Conservation (phyloP, 2,329 filamentous ascomycete genomes). For the Gnomoniopsis smithogilvyi region DNA sequence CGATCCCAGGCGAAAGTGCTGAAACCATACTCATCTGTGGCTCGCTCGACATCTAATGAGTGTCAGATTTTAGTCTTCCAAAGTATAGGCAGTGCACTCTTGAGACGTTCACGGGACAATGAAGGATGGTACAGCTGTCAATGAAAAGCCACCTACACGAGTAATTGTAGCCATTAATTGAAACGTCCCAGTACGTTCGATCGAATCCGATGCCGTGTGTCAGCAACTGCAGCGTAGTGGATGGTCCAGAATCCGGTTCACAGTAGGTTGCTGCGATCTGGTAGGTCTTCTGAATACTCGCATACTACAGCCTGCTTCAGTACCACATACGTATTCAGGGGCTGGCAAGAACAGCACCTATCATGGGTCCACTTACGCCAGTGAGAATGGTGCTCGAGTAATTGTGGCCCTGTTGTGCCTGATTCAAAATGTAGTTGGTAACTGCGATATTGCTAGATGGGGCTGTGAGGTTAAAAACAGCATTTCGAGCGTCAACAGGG, state of each 20-base stretch:
- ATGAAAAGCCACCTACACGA: neutral
- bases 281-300: constrained; percentile 50
- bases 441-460: constrained; percentile 53
- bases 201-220: constrained; percentile 55
- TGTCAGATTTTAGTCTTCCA: neutral
- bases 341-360: neutral
- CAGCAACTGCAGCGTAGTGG: constrained; percentile 42
- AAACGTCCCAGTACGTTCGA: constrained; percentile 33
- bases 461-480: constrained; percentile 46
- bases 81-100: neutral
- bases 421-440: constrained; percentile 50
- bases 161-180: constrained; percentile 13
- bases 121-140: neutral
- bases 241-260: constrained; percentile 44
- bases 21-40: constrained; percentile 9
- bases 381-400: constrained; percentile 40
- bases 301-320: constrained; percentile 32
- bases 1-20: constrained; percentile 17
- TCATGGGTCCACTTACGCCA: constrained; percentile 33
- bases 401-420: constrained; percentile 48
- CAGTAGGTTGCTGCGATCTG: constrained; percentile 61
- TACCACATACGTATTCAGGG: no score
- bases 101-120: neutral
- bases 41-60: neutral
- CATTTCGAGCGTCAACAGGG: constrained; percentile 50